Evolutionary conservation across 2,329 filamentous ascomycete species (phyloP).

Genomic region (Thermoascus crustaceus): DNA sequence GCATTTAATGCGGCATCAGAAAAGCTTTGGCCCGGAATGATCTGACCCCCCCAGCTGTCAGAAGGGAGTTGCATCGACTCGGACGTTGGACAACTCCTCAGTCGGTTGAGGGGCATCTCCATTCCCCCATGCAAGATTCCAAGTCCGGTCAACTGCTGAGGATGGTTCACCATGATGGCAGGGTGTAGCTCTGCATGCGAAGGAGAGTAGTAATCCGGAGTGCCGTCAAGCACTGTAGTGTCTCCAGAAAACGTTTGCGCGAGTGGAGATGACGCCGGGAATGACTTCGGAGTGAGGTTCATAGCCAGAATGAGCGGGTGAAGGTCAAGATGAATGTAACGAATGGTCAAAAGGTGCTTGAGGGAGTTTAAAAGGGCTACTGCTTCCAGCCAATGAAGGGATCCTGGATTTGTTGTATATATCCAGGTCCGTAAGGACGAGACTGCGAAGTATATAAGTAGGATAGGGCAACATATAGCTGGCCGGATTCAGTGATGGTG

Average conservation of each 20-base stretch:
- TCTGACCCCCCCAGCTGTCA: constrained; percentile 16
- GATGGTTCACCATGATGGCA: constrained; percentile 8
- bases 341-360: too few species aligned
- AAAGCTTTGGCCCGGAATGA: constrained; percentile 13
- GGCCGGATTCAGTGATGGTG: not conserved
- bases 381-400: too few species aligned
- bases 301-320: too few species aligned
- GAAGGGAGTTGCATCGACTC: constrained; percentile 15
- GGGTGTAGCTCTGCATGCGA: constrained; percentile 9
- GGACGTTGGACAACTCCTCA: constrained; percentile 12
- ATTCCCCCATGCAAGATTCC: constrained; percentile 23
- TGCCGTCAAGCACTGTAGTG: constrained; percentile 10
- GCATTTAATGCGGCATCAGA: constrained; percentile 16
- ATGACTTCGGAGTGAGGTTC: constrained; percentile 7
- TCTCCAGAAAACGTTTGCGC: constrained; percentile 7
- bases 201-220: constrained; percentile 18
- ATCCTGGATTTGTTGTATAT: not conserved
- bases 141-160: constrained; percentile 18
- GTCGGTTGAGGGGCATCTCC: constrained; percentile 15
- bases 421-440: constrained; percentile 2
- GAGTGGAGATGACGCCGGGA: constrained; percentile 12
- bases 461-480: not conserved
- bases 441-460: constrained; percentile 18
- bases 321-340: too few species aligned
- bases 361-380: too few species aligned